Percentiles rank a stretch among this genome's conserved stretches.
phyloP scores from a whole-genome alignment of 2,329 filamentous ascomycete genomes.

The Diaporthe sp. region DNA sequence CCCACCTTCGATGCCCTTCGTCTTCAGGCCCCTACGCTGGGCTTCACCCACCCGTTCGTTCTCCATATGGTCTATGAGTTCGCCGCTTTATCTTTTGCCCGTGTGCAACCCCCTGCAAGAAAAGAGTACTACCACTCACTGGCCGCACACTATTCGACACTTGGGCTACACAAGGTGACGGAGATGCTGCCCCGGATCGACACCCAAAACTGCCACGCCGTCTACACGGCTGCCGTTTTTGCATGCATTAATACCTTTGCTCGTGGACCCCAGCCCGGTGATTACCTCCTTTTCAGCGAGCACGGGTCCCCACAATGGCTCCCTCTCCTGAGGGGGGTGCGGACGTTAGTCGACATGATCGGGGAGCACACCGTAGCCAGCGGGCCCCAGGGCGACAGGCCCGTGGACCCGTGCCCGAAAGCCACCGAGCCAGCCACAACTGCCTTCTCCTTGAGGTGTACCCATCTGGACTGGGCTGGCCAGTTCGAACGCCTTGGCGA shows the following conservation, averaged over 20 bases:
- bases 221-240: constrained; percentile 4
- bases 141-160: neutral
- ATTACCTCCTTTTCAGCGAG: constrained; percentile 1
- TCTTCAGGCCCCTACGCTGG: neutral
- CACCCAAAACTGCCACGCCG: neutral
- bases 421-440: neutral
- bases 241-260: constrained; percentile 5
- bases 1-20: constrained; percentile 5
- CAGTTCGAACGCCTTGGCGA: neutral
- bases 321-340: neutral
- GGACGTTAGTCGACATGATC: constrained; percentile 2
- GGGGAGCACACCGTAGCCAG: neutral
- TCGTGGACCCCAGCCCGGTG: neutral
- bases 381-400: neutral
- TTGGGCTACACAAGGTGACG: neutral
- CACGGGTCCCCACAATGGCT: neutral
- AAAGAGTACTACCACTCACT: neutral
- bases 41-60: neutral
- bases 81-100: neutral
- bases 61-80: constrained; percentile 2
- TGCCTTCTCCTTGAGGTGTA: neutral
- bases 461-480: neutral
- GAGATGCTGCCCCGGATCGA: constrained; percentile 47
- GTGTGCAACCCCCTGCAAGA: neutral
- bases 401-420: neutral